Percentiles rank a stretch among this genome's conserved stretches.
Evolutionary conservation across 352 stramenopile genomes (phyloP).

Genomic region (Pythium apleroticum): DNA sequence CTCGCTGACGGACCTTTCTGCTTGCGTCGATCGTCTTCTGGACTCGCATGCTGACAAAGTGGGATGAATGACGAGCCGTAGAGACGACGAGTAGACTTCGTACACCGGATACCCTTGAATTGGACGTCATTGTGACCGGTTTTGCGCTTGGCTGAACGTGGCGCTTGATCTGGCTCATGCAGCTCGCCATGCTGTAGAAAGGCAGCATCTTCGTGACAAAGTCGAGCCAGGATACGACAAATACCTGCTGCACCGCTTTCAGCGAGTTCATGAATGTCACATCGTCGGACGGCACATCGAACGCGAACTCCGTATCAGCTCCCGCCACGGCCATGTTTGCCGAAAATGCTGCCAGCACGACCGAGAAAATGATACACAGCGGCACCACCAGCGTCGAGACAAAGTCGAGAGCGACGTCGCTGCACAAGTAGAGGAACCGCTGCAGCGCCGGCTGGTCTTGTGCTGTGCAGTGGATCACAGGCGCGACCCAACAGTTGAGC

Average conservation of each 20-base stretch:
- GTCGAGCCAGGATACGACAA: conserved; percentile 26
- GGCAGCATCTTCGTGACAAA: conserved; percentile 28
- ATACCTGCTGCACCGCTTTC: conserved; percentile 24
- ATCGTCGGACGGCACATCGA: conserved; percentile 24
- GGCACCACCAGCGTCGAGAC: conserved; percentile 19
- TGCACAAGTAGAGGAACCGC: conserved; percentile 27
- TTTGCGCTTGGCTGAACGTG: background rate
- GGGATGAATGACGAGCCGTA: background rate
- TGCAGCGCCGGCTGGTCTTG: conserved; percentile 2
- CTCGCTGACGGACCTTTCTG: background rate
- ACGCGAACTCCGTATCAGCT: conserved; percentile 21
- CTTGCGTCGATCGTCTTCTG: background rate
- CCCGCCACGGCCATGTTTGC: background rate
- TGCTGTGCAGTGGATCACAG: conserved; percentile 13
- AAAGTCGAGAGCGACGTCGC: conserved; percentile 25
- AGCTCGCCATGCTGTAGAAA: conserved; percentile 22
- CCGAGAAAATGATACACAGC: conserved; percentile 18
- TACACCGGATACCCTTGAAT: background rate
- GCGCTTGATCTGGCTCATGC: conserved; percentile 14
- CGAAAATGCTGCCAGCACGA: conserved; percentile 1
- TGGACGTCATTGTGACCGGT: no score
- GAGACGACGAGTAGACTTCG: background rate
- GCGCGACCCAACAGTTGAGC: conserved; percentile 27
- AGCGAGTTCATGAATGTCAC: conserved; percentile 19
- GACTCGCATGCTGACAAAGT: background rate